phyloP scores from a whole-genome alignment of 345 rosid genomes.

The Rhizophora apiculata region DNA sequence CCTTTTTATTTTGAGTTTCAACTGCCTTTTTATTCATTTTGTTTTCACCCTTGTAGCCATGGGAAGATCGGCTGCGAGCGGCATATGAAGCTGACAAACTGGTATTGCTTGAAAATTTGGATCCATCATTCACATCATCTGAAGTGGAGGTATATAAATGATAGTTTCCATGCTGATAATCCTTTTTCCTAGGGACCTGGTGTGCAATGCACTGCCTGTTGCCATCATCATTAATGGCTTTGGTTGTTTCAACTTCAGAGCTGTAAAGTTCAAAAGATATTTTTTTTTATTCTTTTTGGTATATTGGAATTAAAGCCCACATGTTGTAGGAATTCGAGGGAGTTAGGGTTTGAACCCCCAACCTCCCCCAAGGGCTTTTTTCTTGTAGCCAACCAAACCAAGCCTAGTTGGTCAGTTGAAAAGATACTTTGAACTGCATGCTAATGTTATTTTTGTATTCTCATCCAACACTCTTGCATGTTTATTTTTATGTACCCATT shows the following conservation, averaged over 20 bases:
- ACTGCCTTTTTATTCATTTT: conserved; percentile 3
- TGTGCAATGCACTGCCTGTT: not conserved
- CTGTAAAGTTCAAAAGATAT: no score
- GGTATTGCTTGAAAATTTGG: conserved; percentile 49
- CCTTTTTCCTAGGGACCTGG: not conserved
- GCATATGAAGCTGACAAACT: conserved; percentile 36
- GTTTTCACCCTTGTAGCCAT: conserved; percentile 35
- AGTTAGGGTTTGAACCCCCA: no score
- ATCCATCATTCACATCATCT: conserved; percentile 48
- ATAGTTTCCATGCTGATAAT: conserved; percentile 8
- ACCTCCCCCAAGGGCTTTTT: no score
- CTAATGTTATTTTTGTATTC: not conserved
- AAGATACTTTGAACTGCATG: no score
- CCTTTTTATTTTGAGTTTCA: not conserved
- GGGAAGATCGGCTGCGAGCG: conserved; percentile 36
- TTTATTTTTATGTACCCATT: no score
- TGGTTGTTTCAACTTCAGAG: no score
- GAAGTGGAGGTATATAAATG: conserved; percentile 58
- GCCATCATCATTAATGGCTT: not conserved
- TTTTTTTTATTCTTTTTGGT: no score
- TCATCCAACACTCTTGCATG: no score
- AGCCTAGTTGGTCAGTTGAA: no score
- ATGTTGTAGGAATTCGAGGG: no score
- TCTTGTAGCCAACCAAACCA: no score
- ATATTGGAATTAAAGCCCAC: no score